phyloP scores from a whole-genome alignment of 495 filamentous ascomycete species.

The Annulohypoxylon moriforme region DNA sequence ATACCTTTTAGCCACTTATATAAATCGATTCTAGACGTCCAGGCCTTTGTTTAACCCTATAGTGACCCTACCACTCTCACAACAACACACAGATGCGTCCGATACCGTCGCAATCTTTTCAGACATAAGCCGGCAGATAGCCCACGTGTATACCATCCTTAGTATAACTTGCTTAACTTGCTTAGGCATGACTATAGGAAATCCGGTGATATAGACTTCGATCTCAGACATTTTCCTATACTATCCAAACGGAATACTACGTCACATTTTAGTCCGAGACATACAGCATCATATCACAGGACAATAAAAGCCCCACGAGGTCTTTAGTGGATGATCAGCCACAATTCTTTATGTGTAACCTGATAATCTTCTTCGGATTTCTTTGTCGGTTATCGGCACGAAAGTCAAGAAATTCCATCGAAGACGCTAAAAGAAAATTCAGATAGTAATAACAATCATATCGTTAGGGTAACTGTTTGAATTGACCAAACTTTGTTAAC shows the following conservation, averaged over 20 bases:
- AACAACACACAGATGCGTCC: slow-evolving; percentile 6
- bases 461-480: not conserved
- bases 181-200: not conserved
- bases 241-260: not conserved
- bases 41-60: slow-evolving; percentile 9
- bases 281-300: slow-evolving; percentile 3
- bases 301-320: not conserved
- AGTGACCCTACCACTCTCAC: not conserved
- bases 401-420: not conserved
- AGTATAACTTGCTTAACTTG: slow-evolving; percentile 11
- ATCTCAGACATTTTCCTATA: not conserved
- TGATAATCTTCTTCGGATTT: not conserved
- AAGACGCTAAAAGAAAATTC: not conserved
- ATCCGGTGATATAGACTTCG: not conserved
- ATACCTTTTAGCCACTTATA: not conserved
- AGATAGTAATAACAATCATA: not conserved
- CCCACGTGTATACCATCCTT: slow-evolving; percentile 22
- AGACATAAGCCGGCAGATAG: slow-evolving; percentile 4
- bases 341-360: not conserved
- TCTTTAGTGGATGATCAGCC: not conserved
- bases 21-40: slow-evolving; percentile 3
- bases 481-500: not conserved
- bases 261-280: not conserved
- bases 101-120: not conserved
- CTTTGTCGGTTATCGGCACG: not conserved